A percentile compares a stretch with the other conserved stretches of the same genome.
Evolutionary conservation across 202 grass and related monocot genomes (phyloP).

Genomic region (Sporobolus alterniflorus): DNA sequence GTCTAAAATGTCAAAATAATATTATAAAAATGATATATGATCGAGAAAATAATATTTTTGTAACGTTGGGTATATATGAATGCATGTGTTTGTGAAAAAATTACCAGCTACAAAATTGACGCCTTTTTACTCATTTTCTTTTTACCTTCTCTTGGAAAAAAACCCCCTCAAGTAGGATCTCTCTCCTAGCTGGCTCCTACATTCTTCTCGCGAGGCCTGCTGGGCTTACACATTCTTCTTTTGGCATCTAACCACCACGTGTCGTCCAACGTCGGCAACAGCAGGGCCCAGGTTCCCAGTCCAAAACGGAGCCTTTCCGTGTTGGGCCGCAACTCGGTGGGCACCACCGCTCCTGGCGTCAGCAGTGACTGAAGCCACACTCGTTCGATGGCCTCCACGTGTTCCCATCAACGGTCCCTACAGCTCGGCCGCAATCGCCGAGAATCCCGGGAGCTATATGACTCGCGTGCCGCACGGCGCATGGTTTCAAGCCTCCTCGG

Average conservation of each 20-base stretch:
- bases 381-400: conserved; percentile 39
- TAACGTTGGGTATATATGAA: no score
- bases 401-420: neutral
- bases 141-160: no score
- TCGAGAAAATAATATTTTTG: no score
- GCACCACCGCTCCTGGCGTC: conserved; percentile 29
- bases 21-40: no score
- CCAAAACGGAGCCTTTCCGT: conserved; percentile 49
- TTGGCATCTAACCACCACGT: conserved; percentile 25
- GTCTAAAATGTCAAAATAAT: no score
- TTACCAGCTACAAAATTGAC: no score
- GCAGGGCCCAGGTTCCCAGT: neutral
- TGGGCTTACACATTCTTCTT: no score
- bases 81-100: no score
- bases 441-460: conserved; percentile 16
- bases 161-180: no score
- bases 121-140: no score
- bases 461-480: conserved; percentile 18
- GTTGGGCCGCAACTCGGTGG: conserved; percentile 23
- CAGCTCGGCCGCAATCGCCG: neutral
- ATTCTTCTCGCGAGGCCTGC: no score
- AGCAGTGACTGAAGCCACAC: conserved; percentile 59
- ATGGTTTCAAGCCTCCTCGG: conserved; percentile 54
- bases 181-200: no score
- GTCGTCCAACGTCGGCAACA: neutral